Evolutionary conservation across 164 flowering plant species (phyloP).

Genomic region (Magnolia kwangsiensis): DNA sequence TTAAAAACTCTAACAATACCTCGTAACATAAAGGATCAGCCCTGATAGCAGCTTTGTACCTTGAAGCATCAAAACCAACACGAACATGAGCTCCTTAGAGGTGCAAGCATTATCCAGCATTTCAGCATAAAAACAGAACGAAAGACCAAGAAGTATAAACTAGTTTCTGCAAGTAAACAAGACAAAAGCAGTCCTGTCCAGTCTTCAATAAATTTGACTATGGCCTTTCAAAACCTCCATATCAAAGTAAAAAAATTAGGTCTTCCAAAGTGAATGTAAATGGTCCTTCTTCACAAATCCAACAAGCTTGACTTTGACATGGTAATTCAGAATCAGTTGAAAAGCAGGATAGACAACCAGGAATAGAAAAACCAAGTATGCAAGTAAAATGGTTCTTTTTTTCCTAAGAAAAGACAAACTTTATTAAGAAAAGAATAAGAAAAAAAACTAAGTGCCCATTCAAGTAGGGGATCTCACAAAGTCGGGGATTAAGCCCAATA

Average conservation of each 20-base stretch:
- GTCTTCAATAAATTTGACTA: background rate
- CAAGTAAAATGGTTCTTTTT: background rate
- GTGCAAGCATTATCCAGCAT: background rate
- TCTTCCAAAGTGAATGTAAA: background rate
- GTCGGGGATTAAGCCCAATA: background rate
- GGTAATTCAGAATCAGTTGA: background rate
- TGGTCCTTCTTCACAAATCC: background rate
- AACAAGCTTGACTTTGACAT: background rate
- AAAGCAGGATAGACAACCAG: background rate
- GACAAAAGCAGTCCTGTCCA: background rate
- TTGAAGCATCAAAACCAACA: conserved; percentile 26
- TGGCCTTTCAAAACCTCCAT: background rate
- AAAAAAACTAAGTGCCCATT: background rate
- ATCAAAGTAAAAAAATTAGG: background rate
- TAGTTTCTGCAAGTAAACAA: background rate
- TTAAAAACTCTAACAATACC: conserved; percentile 39
- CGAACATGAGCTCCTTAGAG: background rate
- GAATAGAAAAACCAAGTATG: background rate
- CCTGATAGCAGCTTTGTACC: conserved; percentile 96
- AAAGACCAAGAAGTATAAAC: background rate
- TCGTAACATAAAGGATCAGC: conserved; percentile 98
- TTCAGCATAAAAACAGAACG: background rate
- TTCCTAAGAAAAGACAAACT: background rate
- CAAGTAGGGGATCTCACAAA: background rate
- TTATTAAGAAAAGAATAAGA: no score